Conservation (phyloP, 208 protist species). For the Naegleria lovaniensis region DNA sequence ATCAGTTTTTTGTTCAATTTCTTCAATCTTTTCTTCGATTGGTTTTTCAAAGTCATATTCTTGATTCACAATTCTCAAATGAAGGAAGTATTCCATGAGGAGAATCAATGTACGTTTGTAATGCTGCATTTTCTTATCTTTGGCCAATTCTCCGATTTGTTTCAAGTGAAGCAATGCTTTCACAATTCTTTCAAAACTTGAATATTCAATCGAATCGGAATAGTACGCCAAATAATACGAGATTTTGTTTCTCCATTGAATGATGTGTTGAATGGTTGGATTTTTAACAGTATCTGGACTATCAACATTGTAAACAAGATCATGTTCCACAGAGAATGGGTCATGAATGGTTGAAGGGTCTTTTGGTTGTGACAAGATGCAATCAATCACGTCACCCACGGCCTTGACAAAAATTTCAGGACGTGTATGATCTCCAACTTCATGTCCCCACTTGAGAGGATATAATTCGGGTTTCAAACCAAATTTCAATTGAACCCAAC, state of each 20-base stretch:
- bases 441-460: not conserved
- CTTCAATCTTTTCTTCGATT: not conserved
- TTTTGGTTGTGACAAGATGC: not conserved
- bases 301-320: not conserved
- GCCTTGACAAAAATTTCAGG: not conserved
- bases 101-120: not conserved
- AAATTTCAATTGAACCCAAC: not conserved
- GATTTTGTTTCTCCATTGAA: not conserved
- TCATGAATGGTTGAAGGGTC: not conserved
- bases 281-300: not conserved
- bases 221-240: not conserved
- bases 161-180: not conserved
- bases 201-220: not conserved
- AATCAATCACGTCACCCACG: not conserved
- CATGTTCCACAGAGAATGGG: not conserved
- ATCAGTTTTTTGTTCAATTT: slow-evolving; percentile 3
- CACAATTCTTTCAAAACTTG: not conserved
- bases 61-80: not conserved
- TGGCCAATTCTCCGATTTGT: not conserved
- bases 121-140: not conserved
- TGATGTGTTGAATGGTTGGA: not conserved
- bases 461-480: slow-evolving; percentile 5
- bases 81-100: not conserved
- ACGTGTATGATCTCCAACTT: not conserved
- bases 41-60: not conserved